Conservation (phyloP, 257 asterid genomes). For the Gentiana straminea region DNA sequence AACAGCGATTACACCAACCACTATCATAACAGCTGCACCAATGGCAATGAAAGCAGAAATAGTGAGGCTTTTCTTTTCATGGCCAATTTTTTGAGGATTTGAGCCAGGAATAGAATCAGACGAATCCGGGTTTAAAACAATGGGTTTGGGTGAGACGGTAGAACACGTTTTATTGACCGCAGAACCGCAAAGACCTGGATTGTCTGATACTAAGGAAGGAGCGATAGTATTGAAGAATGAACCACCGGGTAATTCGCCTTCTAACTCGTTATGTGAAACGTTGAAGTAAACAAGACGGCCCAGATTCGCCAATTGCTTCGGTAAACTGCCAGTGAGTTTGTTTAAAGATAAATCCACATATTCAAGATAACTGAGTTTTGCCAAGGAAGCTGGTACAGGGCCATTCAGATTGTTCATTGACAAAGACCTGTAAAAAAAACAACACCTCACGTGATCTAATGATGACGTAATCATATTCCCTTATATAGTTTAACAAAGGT, state of each 20-base stretch:
- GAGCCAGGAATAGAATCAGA: conserved; percentile 41
- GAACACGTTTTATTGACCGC: conserved; percentile 68
- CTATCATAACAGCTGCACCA: conserved; percentile 75
- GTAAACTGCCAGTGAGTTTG: conserved; percentile 55
- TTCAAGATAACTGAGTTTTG: conserved; percentile 51
- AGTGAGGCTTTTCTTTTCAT: conserved; percentile 55
- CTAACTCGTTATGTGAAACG: conserved; percentile 56
- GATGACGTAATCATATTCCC: too few relatives aligned
- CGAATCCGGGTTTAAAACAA: conserved; percentile 76
- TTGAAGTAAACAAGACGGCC: conserved; percentile 50
- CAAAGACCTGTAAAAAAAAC: conserved; percentile 31
- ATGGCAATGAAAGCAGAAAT: conserved; percentile 78
- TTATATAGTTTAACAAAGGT: too few relatives aligned
- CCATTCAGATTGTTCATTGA: conserved; percentile 64
- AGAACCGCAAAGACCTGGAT: conserved; percentile 77
- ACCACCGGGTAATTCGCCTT: conserved; percentile 77
- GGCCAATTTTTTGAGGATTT: conserved; percentile 32
- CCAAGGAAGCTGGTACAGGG: conserved; percentile 36
- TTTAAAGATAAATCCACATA: conserved; percentile 63
- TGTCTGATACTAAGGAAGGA: conserved; percentile 51
- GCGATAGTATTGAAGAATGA: conserved; percentile 72
- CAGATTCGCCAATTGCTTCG: conserved; percentile 57
- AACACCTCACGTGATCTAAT: too few relatives aligned
- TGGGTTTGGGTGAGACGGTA: conserved; percentile 76
- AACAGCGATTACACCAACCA: conserved; percentile 68